Conservation (phyloP, 2,329 filamentous ascomycete genomes). For the Botrytis paeoniae region DNA sequence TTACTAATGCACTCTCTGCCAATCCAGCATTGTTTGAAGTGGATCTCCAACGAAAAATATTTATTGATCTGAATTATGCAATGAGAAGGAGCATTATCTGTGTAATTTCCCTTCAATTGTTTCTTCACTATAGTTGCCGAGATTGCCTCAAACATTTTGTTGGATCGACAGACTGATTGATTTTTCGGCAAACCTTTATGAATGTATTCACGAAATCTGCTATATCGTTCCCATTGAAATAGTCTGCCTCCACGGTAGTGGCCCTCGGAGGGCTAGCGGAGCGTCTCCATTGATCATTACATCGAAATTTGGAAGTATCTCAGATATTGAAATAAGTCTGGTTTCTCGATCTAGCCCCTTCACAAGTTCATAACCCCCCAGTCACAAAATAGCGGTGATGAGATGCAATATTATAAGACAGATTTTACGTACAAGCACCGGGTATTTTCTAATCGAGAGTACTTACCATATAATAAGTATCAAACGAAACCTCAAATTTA, state of each 20-base stretch:
- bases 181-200: background rate
- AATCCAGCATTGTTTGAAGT: background rate
- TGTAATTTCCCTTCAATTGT: background rate
- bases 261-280: background rate
- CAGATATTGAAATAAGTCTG: background rate
- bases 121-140: background rate
- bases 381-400: background rate
- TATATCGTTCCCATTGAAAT: background rate
- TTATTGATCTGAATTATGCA: background rate
- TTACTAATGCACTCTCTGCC: background rate
- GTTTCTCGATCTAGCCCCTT: background rate
- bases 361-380: background rate
- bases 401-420: background rate
- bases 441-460: too few species aligned
- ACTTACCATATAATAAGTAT: background rate
- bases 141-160: background rate
- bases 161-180: background rate
- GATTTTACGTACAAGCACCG: background rate
- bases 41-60: background rate
- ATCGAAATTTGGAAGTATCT: background rate
- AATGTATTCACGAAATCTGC: background rate
- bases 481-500: background rate
- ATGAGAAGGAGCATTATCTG: background rate
- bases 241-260: background rate
- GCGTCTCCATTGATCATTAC: background rate